Evolutionary conservation across 1,284 basidiomycete species (phyloP), one percentile per base, ranked within the genome.

Genomic region (Gomphus sp.): DNA sequence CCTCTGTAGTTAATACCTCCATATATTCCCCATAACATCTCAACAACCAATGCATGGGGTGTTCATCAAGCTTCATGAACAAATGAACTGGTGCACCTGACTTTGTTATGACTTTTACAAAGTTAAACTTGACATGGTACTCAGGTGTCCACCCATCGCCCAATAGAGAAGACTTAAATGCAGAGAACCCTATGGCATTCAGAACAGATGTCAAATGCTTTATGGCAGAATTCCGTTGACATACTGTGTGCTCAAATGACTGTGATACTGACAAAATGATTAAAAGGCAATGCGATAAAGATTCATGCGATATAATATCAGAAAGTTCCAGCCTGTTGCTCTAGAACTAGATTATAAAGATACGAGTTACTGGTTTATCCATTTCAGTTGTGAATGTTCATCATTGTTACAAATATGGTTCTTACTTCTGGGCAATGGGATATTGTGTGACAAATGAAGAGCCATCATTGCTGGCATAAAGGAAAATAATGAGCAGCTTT

Each of bases 401-500:
- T 36, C 36, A 43, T 18, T 1, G 31, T 7, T 12, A 55, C 61
- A 22, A 62, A 52, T 48, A 60, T 61, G 1, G 59, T 61, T 8
- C 59, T 59, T 56, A 61, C 47, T 62, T 64, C 0, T 72, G 72
- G 0, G 72, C 69, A 55, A 81, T 80, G 0, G 77, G 76, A 62
- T 79, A 82, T 63, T 75, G 74, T 25, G 69, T 71, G 33, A 73
- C 66, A 41, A 67, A 65, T 61, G 72, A 56, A 59, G 70, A 60
- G 56, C 69, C 59, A 63, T 70, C 69, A 36, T 59, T 55, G 18
- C 58, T 59, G 36, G 14, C n/a, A 2, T 16, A 16, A 2, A 6
- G 12, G n/a, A n/a, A 6, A 41, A 43, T 12, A 16, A 43, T 43
- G 12, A 6, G 14, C 6, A 12, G 14, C 5, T 9, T 55, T n/a